Percentiles rank a stretch among this genome's conserved stretches.
phyloP scores from a whole-genome alignment of 257 asterid genomes.

The Fraxinus cuspidata region DNA sequence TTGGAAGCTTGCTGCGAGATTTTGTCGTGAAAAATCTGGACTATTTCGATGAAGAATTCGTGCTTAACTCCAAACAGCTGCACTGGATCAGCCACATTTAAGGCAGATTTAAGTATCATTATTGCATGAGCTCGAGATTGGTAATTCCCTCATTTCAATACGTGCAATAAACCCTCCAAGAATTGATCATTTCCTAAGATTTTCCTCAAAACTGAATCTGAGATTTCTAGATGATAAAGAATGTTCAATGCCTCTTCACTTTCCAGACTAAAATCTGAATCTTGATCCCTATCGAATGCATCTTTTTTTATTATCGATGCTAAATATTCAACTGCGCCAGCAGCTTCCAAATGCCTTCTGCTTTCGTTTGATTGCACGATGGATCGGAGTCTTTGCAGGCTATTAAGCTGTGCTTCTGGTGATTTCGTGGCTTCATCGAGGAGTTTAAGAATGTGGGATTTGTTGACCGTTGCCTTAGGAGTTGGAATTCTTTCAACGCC shows the following conservation, averaged over 20 bases:
- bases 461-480: conserved; percentile 51
- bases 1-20: conserved; percentile 48
- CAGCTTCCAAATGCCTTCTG: conserved; percentile 32
- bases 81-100: conserved; percentile 47
- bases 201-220: conserved; percentile 38
- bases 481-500: conserved; percentile 62
- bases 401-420: conserved; percentile 24
- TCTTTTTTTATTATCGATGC: conserved; percentile 30
- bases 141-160: conserved; percentile 33
- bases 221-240: conserved; percentile 42
- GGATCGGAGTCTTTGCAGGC: conserved; percentile 48
- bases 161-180: conserved; percentile 34
- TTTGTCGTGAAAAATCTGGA: conserved; percentile 33
- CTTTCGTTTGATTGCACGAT: conserved; percentile 36
- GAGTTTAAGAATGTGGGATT: conserved; percentile 45
- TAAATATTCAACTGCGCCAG: conserved; percentile 45
- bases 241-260: conserved; percentile 44
- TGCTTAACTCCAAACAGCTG: conserved; percentile 31
- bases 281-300: background rate
- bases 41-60: conserved; percentile 33
- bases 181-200: conserved; percentile 21
- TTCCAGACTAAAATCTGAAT: background rate
- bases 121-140: conserved; percentile 37
- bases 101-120: conserved; percentile 36
- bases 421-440: conserved; percentile 40